These are phyloP conservation scores for Eremomyces bilateralis DNA, from an alignment of 495 filamentous ascomycete genomes.

Conservation along the genomic window DNA sequence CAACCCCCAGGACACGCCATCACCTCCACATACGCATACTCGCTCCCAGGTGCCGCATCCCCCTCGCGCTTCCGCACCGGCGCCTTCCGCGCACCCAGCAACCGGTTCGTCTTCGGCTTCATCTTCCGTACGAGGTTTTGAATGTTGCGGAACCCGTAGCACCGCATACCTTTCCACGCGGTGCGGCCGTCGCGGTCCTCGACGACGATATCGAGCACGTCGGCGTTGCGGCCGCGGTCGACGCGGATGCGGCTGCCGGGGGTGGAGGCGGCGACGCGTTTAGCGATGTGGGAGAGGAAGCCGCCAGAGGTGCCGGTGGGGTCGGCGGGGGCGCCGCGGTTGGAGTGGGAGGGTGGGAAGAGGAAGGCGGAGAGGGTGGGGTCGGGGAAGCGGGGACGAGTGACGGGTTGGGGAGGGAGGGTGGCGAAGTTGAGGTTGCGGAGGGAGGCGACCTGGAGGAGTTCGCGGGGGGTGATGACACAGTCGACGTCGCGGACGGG, in stretches of 20 bases:
- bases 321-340: conserved; percentile 11
- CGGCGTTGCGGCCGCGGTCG: conserved; percentile 63
- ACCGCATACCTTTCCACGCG: conserved; percentile 62
- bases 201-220: conserved; percentile 68
- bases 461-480: conserved; percentile 85
- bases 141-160: conserved; percentile 94
- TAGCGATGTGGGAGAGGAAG: conserved; percentile 65
- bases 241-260: conserved; percentile 44
- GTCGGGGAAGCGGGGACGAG: conserved; percentile 39
- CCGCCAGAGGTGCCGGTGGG: conserved; percentile 63
- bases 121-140: conserved; percentile 84
- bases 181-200: conserved; percentile 18
- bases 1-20: conserved; percentile 98
- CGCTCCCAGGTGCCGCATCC: conserved; percentile 17
- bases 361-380: conserved; percentile 43
- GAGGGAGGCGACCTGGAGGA: conserved; percentile 67
- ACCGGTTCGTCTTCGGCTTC: conserved; percentile 54
- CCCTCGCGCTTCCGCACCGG: conserved; percentile 7
- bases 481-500: conserved; percentile 77
- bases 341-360: conserved; percentile 25
- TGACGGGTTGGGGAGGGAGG: conserved; percentile 30
- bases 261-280: conserved; percentile 33
- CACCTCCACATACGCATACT: conserved; percentile 84
- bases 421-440: conserved; percentile 49
- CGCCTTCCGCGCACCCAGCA: conserved; percentile 34